Conservation (phyloP, 495 filamentous ascomycete species). For the Niebla homalea region DNA sequence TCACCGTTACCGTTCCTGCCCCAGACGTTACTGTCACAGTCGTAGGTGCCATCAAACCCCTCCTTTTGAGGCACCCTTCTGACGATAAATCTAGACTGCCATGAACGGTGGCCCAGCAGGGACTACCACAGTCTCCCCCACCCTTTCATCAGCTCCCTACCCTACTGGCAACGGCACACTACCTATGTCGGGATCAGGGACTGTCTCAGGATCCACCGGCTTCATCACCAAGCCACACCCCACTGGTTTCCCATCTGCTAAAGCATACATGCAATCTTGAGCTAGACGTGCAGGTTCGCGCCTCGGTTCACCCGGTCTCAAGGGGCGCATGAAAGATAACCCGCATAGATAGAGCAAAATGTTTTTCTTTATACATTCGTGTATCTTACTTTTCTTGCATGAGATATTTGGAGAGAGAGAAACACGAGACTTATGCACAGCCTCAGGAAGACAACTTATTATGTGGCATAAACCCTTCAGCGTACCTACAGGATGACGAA, state of each 20-base stretch:
- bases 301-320: no score
- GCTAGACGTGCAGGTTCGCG: neutral
- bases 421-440: neutral
- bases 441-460: no score
- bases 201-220: conserved; percentile 24
- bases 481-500: no score
- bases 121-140: conserved; percentile 7
- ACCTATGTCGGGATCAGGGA: conserved; percentile 19
- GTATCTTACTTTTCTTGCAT: conserved; percentile 5
- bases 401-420: neutral
- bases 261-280: neutral
- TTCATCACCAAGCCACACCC: conserved; percentile 23
- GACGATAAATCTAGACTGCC: conserved; percentile 10
- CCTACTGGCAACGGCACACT: conserved; percentile 23
- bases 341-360: no score
- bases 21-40: conserved; percentile 22
- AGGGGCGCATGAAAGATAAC: no score
- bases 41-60: conserved; percentile 17
- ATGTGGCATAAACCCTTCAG: no score
- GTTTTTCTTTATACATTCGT: neutral
- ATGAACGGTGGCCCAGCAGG: conserved; percentile 15
- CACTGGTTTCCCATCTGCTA: neutral
- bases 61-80: conserved; percentile 4
- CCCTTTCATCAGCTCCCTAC: conserved; percentile 9
- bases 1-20: conserved; percentile 3